phyloP scores from a whole-genome alignment of 257 asterid genomes.

The Solanum tarapatanum region DNA sequence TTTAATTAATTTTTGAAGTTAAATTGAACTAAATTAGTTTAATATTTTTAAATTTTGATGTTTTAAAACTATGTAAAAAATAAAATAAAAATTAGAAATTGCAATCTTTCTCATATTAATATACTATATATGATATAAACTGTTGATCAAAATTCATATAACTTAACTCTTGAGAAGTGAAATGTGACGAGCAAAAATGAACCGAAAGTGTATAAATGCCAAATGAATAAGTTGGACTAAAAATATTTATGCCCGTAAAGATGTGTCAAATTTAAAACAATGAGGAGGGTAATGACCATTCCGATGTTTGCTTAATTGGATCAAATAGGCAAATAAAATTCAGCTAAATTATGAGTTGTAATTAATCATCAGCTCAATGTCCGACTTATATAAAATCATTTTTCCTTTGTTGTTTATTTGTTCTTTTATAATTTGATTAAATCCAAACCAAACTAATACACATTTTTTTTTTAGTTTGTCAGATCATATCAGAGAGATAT shows the following conservation, averaged over 20 bases:
- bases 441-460: neutral
- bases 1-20: no score
- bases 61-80: neutral
- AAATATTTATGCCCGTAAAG: neutral
- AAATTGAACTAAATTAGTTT: no score
- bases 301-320: neutral
- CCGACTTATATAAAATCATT: neutral
- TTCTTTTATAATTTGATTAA: neutral
- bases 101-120: no score
- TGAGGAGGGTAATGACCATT: neutral
- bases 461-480: neutral
- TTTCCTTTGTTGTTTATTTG: neutral
- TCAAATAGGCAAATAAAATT: neutral
- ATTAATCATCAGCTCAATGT: neutral
- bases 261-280: neutral
- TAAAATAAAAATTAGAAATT: no score
- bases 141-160: no score
- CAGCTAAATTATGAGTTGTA: neutral
- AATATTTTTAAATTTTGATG: neutral
- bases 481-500: neutral
- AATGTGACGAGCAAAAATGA: no score
- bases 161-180: neutral
- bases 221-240: neutral
- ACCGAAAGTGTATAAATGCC: fast-evolving
- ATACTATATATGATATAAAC: no score